These are phyloP conservation scores for Exophiala xenobiotica DNA, from an alignment of 2,329 filamentous ascomycete genomes.

Conservation along the genomic window DNA sequence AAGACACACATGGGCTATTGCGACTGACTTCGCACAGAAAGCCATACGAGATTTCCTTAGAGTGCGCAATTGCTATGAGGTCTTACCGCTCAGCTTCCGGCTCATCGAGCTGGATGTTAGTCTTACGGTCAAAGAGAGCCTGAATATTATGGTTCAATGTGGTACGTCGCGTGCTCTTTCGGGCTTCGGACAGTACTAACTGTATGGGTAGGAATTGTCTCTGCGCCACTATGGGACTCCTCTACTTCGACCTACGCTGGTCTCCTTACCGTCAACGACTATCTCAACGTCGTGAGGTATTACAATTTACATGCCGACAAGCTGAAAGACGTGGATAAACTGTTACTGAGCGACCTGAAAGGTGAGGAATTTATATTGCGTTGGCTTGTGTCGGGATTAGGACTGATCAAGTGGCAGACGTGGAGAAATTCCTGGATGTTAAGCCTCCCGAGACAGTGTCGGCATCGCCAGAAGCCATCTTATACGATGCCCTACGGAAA, in stretches of 20 bases:
- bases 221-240: slow-evolving; percentile 95
- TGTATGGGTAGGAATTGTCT: slow-evolving; percentile 76
- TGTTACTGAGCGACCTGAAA: slow-evolving; percentile 85
- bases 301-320: slow-evolving; percentile 97
- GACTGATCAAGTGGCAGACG: slow-evolving; percentile 58
- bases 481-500: slow-evolving; percentile 91
- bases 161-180: slow-evolving; percentile 52
- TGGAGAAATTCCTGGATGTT: slow-evolving; percentile 91
- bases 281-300: slow-evolving; percentile 98
- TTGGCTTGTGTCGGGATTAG: background rate
- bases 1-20: background rate
- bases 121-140: slow-evolving; percentile 92
- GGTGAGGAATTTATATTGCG: slow-evolving; percentile 55
- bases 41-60: slow-evolving; percentile 94
- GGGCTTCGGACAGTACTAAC: slow-evolving; percentile 3
- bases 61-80: slow-evolving; percentile 95
- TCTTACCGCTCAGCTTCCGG: slow-evolving; percentile 91
- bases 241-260: slow-evolving; percentile 89
- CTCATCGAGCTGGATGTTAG: slow-evolving; percentile 94
- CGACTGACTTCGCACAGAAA: slow-evolving; percentile 56
- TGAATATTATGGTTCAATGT: slow-evolving; percentile 94
- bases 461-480: slow-evolving; percentile 83
- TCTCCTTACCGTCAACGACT: slow-evolving; percentile 91
- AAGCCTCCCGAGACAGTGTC: slow-evolving; percentile 90
- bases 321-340: slow-evolving; percentile 86